phyloP scores from a whole-genome alignment of 1,284 basidiomycete genomes.

The Puccinia coronata region DNA sequence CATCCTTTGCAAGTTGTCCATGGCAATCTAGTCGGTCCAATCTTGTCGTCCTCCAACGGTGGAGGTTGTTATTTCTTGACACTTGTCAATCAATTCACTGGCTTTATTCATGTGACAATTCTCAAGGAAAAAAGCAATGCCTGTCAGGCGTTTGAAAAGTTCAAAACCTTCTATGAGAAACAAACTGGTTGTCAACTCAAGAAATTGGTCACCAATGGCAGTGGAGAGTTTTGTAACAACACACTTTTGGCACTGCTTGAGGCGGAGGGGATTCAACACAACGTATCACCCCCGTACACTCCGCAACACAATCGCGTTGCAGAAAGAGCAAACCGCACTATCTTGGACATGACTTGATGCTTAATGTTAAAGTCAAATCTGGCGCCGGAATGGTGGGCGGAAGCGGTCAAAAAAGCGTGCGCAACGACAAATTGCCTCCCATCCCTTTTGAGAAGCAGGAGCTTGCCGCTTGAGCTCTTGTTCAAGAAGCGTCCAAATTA shows the following conservation, averaged over 20 bases:
- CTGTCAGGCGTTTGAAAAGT: background rate
- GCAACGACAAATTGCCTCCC: background rate
- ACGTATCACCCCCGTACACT: background rate
- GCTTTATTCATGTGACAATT: background rate
- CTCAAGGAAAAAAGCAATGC: background rate
- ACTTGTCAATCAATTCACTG: background rate
- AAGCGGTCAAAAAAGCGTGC: background rate
- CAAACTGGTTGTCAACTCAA: background rate
- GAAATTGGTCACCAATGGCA: background rate
- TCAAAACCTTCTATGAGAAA: background rate
- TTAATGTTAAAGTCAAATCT: background rate
- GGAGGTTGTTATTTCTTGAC: no score
- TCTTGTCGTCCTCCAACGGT: no score
- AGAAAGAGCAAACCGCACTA: conserved; percentile 3
- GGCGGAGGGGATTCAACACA: background rate
- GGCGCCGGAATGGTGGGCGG: background rate
- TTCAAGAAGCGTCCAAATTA: background rate
- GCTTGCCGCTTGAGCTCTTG: background rate
- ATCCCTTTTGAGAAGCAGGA: background rate
- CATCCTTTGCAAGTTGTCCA: no score
- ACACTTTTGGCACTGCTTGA: background rate
- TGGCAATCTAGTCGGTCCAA: no score
- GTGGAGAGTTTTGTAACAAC: conserved; percentile 26
- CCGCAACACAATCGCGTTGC: background rate
- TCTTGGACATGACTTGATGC: conserved; percentile 3